Conservation (phyloP, 2,329 filamentous ascomycete genomes). For the Colletotrichum tanaceti region DNA sequence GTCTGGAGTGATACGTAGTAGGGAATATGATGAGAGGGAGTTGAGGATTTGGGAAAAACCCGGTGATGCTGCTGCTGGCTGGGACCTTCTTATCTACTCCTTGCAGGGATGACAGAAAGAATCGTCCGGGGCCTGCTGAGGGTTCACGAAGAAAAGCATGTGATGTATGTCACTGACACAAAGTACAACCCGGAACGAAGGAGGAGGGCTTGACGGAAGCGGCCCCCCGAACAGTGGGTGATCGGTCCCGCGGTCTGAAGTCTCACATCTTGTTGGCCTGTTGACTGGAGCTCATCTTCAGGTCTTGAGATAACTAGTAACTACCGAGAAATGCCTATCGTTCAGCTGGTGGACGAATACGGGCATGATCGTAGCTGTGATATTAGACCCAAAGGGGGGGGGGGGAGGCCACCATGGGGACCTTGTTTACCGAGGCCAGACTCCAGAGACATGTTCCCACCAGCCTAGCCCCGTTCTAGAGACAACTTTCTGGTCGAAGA, state of each 20-base stretch:
- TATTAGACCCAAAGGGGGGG: too few relatives aligned
- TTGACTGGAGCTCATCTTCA: neutral
- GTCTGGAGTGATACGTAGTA: too few relatives aligned
- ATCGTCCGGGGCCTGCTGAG: too few relatives aligned
- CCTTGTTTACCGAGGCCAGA: neutral
- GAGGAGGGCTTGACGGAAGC: slow-evolving; percentile 13
- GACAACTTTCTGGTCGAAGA: neutral
- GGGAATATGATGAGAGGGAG: too few relatives aligned
- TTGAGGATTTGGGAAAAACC: too few relatives aligned
- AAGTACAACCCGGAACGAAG: neutral
- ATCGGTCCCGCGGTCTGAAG: slow-evolving; percentile 3
- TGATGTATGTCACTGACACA: neutral
- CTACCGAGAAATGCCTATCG: too few relatives aligned
- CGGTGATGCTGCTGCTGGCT: too few relatives aligned
- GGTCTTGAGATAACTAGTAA: neutral
- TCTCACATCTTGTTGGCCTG: neutral
- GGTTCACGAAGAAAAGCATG: neutral
- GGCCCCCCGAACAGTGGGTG: slow-evolving; percentile 5
- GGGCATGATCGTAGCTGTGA: too few relatives aligned
- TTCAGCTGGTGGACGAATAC: too few relatives aligned
- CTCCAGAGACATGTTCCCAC: neutral
- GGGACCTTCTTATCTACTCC: too few relatives aligned
- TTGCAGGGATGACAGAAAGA: too few relatives aligned
- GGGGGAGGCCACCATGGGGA: neutral
- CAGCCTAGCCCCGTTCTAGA: neutral